These are phyloP conservation scores for Blastocystis sp. DNA, from an alignment of 352 stramenopile genomes.

Conservation along the genomic window DNA sequence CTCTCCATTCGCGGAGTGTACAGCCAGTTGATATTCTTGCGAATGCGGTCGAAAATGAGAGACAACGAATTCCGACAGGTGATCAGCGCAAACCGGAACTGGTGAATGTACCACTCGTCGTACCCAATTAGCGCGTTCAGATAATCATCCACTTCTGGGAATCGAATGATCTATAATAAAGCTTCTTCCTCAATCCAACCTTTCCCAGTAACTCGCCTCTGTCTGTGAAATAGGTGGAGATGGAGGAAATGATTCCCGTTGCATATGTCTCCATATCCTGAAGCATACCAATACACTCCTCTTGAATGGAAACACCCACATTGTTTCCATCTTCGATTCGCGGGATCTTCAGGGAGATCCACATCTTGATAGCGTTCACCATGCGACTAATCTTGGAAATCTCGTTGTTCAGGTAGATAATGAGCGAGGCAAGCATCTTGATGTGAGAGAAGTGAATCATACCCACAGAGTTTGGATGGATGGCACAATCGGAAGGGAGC, in stretches of 20 bases:
- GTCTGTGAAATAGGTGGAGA: not conserved
- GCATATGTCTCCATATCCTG: not conserved
- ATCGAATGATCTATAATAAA: not conserved
- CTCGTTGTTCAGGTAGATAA: not conserved
- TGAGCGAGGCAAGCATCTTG: not conserved
- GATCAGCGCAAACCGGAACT: not conserved
- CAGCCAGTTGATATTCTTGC: conserved; percentile 51
- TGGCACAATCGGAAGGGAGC: not conserved
- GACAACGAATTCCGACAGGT: not conserved
- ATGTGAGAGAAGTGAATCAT: not conserved
- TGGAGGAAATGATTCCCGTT: not conserved
- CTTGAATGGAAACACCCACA: conserved; percentile 56
- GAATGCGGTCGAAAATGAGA: not conserved
- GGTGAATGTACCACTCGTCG: not conserved
- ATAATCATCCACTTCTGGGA: conserved; percentile 1
- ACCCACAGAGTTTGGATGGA: not conserved
- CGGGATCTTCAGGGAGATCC: conserved; percentile 58
- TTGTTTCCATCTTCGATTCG: conserved; percentile 60
- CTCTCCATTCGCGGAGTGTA: conserved; percentile 23
- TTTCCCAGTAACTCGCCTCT: not conserved
- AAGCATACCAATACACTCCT: conserved; percentile 10
- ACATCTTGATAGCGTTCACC: conserved; percentile 57
- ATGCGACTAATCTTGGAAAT: not conserved
- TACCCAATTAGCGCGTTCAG: not conserved
- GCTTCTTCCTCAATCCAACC: not conserved